Evolutionary conservation across 1,284 basidiomycete genomes (phyloP).

Genomic region (Sanghuangporus baumii): DNA sequence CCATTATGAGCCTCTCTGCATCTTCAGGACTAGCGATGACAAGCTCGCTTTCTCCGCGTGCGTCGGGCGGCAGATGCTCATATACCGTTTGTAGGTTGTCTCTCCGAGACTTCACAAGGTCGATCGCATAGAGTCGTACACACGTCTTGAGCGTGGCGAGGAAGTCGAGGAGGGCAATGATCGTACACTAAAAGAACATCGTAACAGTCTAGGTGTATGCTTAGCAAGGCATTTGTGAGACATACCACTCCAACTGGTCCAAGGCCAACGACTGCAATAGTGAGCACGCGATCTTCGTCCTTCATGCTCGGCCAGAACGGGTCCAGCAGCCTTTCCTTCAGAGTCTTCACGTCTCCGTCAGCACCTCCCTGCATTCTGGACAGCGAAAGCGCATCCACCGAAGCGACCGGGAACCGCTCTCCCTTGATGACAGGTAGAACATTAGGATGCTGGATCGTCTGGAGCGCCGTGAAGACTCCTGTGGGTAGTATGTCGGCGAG

Average conservation of each 20-base stretch:
- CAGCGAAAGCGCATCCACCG: constrained; percentile 22
- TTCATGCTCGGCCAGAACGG: constrained; percentile 22
- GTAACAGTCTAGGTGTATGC: constrained; percentile 5
- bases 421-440: constrained; percentile 50
- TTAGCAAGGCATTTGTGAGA: constrained; percentile 8
- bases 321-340: constrained; percentile 8
- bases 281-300: constrained; percentile 45
- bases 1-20: constrained; percentile 41
- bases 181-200: constrained; percentile 40
- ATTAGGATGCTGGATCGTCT: constrained; percentile 70
- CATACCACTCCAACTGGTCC: constrained; percentile 70
- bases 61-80: constrained; percentile 38
- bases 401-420: constrained; percentile 49
- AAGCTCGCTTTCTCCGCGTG: constrained; percentile 43
- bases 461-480: constrained; percentile 69
- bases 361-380: constrained; percentile 3
- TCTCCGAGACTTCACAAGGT: constrained; percentile 50
- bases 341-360: neutral
- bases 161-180: constrained; percentile 59
- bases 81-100: constrained; percentile 54
- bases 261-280: constrained; percentile 62
- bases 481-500: constrained; percentile 81
- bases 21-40: constrained; percentile 45
- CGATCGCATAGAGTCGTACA: constrained; percentile 58
- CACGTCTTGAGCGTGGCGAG: constrained; percentile 39